These are phyloP conservation scores for Russula earlei DNA, from an alignment of 768 basidiomycete species.

Conservation along the genomic window DNA sequence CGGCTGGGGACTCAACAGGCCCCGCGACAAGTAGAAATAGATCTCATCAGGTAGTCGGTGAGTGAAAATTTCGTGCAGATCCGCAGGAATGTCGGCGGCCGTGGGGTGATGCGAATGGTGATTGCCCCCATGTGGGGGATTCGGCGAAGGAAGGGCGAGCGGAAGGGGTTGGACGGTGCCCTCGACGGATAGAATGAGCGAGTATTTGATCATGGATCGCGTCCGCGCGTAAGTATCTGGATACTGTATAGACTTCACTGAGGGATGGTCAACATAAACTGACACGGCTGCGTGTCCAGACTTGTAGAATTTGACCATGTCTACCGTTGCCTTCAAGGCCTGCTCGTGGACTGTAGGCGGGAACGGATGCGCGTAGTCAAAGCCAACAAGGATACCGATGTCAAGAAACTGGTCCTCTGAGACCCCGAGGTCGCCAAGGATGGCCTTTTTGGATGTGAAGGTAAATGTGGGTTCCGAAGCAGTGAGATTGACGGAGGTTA, in stretches of 20 bases:
- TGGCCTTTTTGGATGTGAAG: conserved; percentile 68
- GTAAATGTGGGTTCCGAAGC: conserved; percentile 64
- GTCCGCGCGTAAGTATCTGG: conserved; percentile 81
- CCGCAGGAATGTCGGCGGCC: conserved; percentile 78
- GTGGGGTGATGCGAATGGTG: conserved; percentile 63
- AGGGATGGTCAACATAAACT: conserved; percentile 70
- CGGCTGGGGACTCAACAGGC: conserved; percentile 79
- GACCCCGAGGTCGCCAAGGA: conserved; percentile 59
- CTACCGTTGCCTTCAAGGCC: conserved; percentile 75
- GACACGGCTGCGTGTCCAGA: conserved; percentile 74
- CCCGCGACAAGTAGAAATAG: conserved; percentile 92
- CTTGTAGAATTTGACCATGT: conserved; percentile 91
- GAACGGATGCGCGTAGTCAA: conserved; percentile 70
- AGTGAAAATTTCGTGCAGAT: conserved; percentile 93
- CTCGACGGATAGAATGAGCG: conserved; percentile 83
- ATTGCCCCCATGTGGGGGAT: conserved; percentile 39
- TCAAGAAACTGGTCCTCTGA: conserved; percentile 91
- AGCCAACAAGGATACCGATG: conserved; percentile 85
- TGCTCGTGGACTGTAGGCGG: conserved; percentile 76
- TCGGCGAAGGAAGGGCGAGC: conserved; percentile 48
- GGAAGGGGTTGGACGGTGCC: conserved; percentile 73
- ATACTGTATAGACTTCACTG: conserved; percentile 73
- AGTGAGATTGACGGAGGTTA: conserved; percentile 76
- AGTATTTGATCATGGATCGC: conserved; percentile 86
- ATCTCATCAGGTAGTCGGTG: conserved; percentile 91